Percentiles rank a stretch among this genome's conserved stretches.
These are phyloP conservation scores for Viola odorata DNA, from an alignment of 345 rosid species.

Conservation along the genomic window DNA sequence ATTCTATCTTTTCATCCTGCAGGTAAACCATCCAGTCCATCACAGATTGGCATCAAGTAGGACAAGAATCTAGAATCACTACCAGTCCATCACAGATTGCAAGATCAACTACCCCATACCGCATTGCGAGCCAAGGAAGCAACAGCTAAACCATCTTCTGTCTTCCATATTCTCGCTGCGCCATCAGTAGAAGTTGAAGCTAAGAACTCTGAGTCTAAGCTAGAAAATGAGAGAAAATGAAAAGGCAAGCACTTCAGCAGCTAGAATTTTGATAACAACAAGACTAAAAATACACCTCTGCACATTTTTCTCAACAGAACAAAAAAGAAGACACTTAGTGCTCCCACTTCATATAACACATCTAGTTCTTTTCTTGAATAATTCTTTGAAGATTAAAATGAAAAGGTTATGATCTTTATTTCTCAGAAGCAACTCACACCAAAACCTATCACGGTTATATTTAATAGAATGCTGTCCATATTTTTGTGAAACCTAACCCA, in stretches of 20 bases:
- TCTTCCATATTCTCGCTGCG: slow-evolving; percentile 89
- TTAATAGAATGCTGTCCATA: neutral
- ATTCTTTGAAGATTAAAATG: too few relatives aligned
- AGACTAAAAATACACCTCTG: neutral
- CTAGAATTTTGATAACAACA: neutral
- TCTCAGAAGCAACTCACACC: too few relatives aligned
- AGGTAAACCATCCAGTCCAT: slow-evolving; percentile 11
- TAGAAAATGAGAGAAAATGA: slow-evolving; percentile 27
- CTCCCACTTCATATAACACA: neutral
- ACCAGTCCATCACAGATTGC: neutral
- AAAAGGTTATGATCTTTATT: too few relatives aligned
- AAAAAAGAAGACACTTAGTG: neutral
- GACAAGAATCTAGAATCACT: slow-evolving; percentile 6
- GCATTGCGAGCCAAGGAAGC: slow-evolving; percentile 64
- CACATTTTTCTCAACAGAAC: neutral
- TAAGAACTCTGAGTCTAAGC: slow-evolving; percentile 88
- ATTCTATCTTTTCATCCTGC: slow-evolving; percentile 82
- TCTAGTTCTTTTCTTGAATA: neutral
- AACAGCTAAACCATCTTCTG: slow-evolving; percentile 72
- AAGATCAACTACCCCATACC: slow-evolving; percentile 32
- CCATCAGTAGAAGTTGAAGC: slow-evolving; percentile 90
- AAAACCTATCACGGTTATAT: neutral
- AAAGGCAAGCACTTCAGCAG: slow-evolving; percentile 7
- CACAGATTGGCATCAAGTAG: slow-evolving; percentile 4
- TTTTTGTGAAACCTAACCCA: neutral